A percentile compares a stretch with the other conserved stretches of the same genome.
These are phyloP conservation scores for Apostasia ramifera DNA, from an alignment of 106 monocot genomes.

Conservation along the genomic window DNA sequence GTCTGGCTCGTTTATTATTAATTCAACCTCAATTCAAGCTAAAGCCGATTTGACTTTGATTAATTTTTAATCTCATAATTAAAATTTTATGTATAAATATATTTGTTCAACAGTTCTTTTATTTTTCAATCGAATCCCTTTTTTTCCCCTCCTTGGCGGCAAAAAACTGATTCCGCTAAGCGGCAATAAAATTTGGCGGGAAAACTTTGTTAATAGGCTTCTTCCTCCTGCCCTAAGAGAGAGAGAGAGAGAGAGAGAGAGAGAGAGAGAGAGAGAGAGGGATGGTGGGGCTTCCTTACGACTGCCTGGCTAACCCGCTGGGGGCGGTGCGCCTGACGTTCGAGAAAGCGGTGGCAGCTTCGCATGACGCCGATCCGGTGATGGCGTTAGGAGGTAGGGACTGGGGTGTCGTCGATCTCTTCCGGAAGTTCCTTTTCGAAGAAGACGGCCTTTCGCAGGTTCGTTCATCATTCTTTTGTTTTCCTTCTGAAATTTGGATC, in stretches of 20 bases:
- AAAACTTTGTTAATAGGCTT: not conserved
- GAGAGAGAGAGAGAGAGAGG: slow-evolving; percentile 24
- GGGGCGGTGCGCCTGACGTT: slow-evolving; percentile 80
- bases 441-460: slow-evolving; percentile 64
- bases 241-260: slow-evolving; percentile 2
- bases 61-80: no score
- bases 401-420: slow-evolving; percentile 79
- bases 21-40: no score
- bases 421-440: slow-evolving; percentile 72
- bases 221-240: not conserved
- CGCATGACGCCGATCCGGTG: slow-evolving; percentile 32
- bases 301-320: slow-evolving; percentile 72
- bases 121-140: no score
- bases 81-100: no score
- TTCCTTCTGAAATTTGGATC: not conserved
- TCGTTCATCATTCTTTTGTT: not conserved
- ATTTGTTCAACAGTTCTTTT: no score
- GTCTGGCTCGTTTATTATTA: no score
- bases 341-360: slow-evolving; percentile 53
- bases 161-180: no score
- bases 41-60: no score
- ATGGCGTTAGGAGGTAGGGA: slow-evolving; percentile 67
- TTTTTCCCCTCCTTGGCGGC: no score
- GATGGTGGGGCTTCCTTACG: slow-evolving; percentile 73
- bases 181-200: not conserved